Evolutionary conservation across 1,139 yeast species (phyloP), one percentile per base, ranked within the genome.

Genomic region (Pichia sp.): DNA sequence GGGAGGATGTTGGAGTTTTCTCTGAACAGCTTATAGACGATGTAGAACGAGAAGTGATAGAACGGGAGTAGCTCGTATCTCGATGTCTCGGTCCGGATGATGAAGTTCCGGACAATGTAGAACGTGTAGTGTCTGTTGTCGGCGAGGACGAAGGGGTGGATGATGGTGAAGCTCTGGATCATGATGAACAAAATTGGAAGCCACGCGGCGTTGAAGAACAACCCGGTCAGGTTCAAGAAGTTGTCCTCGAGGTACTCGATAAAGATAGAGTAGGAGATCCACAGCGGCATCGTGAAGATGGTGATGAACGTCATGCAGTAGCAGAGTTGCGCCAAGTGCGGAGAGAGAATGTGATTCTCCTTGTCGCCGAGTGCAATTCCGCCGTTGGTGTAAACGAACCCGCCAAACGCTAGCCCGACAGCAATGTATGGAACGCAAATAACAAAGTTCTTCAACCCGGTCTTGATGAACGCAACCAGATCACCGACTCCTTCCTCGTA

Each of bases 101-200:
- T 75, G 17, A 92, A 64, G 57, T 79, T 79, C 55, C 82, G 80
- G 80, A 87, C 89, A 42, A 93, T 72, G 71, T 93, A 95, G 67
- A 93, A 93, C 0, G 96, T 84, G 67, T 84, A 90, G 68, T 93
- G 99, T 60, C 99, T 81, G 71, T 95, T 95, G 68, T 95, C 99
- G 0, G 99, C 96, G 50, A 92, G 75, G 45, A 93, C 70, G 69
- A 92, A 95, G 10, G 98, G 97, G 67, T 95, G 99, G 4, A 84
- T 84, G 9, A 85, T 75, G 0, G 97, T 87, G 66, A 79, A 85
- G 53, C 76, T 74, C 44, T 81, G 75, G 40, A 90, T 77, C 1
- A 82, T 65, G 31, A 72, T 61, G 58, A 74, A 75, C 36, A 90
- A 81, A 0, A 70, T 61, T n/a, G 58, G 61, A 52, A 63, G 68